Base-by-base conservation (phyloP, 2,329 filamentous ascomycete species). In the Nakataea oryzae region DNA sequence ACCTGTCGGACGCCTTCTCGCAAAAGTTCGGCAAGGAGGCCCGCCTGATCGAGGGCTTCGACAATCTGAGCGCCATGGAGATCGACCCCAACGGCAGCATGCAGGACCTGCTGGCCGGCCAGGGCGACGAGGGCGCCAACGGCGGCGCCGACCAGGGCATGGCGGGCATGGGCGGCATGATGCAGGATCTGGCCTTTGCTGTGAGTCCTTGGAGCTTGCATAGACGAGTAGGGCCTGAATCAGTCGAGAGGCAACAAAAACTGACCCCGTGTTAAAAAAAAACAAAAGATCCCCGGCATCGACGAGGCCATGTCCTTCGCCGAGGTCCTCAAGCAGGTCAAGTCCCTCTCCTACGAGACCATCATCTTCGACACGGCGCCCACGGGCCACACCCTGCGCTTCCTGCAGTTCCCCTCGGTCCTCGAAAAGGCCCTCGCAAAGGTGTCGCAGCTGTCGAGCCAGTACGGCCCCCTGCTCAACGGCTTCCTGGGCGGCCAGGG, bases 11-110 rank as follows among this genome's bases (percentile, higher is more conserved):
- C 79, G 95, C 95, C 64, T 99, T 99, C 77, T 91, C 91, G 68
- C 93, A 99, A 77, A 99, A 99, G 79, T 99, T 99, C 72, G 95
- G 95, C 80, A 99, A 99, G 81, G 95, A 99, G 76, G 95, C 95
- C 61, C 87, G 92, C 66, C 86, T 96, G 54, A 83, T 99, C 67
- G 88, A 96, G 69, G 95, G 95, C 68, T 97, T 96, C 72, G 86
- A 88, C 41, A 97, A 97, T 75, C 81, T 99, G 68, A 96, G 91
- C 73, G 95, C 95, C 65, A 99, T 99, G 95, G 95, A 99, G 78
- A 97, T 99, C 70, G 95, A 99, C 72, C 95, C 95, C 61, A 97
- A 96, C 73, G 95, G 93, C 58, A 96, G 91, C 72, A 96, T 99
- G 75, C 95, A 97, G 77, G 95, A 99, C 74, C 79, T 99, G 62